Evolutionary conservation across 495 filamentous ascomycete genomes (phyloP).

Genomic region (Xeromyces bisporus): DNA sequence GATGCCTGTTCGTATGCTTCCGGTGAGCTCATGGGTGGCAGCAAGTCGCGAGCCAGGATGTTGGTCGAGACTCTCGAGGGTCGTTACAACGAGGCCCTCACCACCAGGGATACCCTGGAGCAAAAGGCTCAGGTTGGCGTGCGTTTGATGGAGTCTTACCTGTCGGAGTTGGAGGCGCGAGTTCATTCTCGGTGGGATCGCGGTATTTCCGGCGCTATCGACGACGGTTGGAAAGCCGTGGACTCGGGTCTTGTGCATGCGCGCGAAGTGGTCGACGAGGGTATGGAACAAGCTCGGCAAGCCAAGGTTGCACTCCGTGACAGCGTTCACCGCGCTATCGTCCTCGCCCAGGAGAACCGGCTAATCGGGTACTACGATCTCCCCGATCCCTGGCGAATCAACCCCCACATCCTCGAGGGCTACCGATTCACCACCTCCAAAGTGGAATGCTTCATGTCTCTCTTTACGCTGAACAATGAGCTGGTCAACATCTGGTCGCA

Average conservation of each 20-base stretch:
- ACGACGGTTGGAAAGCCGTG: conserved; percentile 52
- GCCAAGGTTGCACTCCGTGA: conserved; percentile 64
- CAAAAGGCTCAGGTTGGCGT: conserved; percentile 82
- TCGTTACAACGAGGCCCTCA: conserved; percentile 75
- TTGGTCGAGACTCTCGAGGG: conserved; percentile 90
- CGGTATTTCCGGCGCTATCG: conserved; percentile 41
- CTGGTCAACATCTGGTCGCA: conserved; percentile 98
- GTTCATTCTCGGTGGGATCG: conserved; percentile 58
- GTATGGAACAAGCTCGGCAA: conserved; percentile 58
- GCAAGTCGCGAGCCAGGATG: conserved; percentile 65
- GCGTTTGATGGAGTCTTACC: conserved; percentile 64
- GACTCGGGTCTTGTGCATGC: conserved; percentile 61
- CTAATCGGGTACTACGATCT: conserved; percentile 80
- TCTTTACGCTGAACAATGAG: conserved; percentile 78
- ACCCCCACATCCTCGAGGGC: conserved; percentile 77
- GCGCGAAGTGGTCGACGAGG: conserved; percentile 67
- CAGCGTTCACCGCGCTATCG: conserved; percentile 63
- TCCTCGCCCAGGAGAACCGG: conserved; percentile 61
- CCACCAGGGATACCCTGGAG: conserved; percentile 69
- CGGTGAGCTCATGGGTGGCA: conserved; percentile 75
- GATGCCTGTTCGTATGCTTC: conserved; percentile 81
- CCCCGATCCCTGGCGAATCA: conserved; percentile 83
- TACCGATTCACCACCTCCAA: conserved; percentile 90
- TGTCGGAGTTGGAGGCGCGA: conserved; percentile 66
- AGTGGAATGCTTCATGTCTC: conserved; percentile 66